A percentile compares a stretch with the other conserved stretches of the same genome.
phyloP scores from a whole-genome alignment of 2,329 filamentous ascomycete species.

The Alternaria solani region DNA sequence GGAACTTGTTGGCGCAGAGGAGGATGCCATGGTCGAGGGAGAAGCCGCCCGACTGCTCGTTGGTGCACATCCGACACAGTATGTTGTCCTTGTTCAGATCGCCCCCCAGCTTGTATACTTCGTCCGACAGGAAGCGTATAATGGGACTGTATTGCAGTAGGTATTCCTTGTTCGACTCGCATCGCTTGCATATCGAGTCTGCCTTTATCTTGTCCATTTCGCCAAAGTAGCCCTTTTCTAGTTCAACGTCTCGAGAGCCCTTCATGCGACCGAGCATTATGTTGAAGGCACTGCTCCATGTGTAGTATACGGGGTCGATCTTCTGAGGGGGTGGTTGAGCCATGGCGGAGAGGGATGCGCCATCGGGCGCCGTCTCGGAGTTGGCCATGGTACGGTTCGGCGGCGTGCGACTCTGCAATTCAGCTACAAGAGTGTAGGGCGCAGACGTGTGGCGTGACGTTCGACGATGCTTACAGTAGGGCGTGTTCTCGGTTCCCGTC shows the following conservation, averaged over 20 bases:
- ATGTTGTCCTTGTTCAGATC: constrained; percentile 78
- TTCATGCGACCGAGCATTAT: constrained; percentile 72
- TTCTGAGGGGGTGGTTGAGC: constrained; percentile 30
- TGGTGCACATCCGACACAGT: constrained; percentile 79
- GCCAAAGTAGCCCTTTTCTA: constrained; percentile 72
- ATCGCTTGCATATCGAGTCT: constrained; percentile 78
- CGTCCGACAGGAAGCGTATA: constrained; percentile 85
- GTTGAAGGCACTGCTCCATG: constrained; percentile 86
- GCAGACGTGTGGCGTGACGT: constrained; percentile 15
- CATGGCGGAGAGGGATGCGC: constrained; percentile 35
- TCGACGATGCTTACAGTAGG: constrained; percentile 8
- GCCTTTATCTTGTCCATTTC: constrained; percentile 79
- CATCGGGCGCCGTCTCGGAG: constrained; percentile 38
- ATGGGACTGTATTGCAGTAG: constrained; percentile 83
- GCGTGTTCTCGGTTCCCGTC: constrained; percentile 23
- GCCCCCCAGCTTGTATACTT: constrained; percentile 81
- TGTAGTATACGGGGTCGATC: constrained; percentile 55
- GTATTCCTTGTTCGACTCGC: constrained; percentile 84
- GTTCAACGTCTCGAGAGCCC: constrained; percentile 34
- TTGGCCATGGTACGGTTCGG: constrained; percentile 31
- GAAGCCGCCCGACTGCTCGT: constrained; percentile 81
- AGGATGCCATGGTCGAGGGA: constrained; percentile 85
- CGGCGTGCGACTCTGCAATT: background rate
- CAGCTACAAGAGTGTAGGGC: background rate
- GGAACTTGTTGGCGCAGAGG: constrained; percentile 90